phyloP scores from a whole-genome alignment of 495 filamentous ascomycete genomes.

The Haplographium delicatum region DNA sequence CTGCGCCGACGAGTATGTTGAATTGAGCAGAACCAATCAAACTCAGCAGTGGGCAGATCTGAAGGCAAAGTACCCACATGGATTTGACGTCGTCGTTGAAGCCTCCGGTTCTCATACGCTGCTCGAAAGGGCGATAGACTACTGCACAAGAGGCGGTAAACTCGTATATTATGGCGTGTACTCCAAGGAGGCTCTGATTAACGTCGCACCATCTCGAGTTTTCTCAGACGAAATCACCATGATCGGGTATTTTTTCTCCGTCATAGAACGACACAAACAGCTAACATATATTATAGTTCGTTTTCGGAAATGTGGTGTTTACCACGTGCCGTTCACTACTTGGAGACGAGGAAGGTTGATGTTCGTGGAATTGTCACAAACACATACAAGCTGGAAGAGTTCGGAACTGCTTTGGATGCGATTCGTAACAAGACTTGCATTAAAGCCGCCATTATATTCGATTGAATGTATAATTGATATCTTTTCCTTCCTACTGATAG shows the following conservation, averaged over 20 bases:
- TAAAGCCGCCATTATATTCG: slow-evolving; percentile 13
- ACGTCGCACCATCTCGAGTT: not conserved
- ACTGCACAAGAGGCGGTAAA: slow-evolving; percentile 10
- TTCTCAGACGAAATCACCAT: slow-evolving; percentile 11
- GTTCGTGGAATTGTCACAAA: slow-evolving; percentile 8
- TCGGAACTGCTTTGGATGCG: slow-evolving; percentile 7
- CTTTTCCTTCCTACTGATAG: not conserved
- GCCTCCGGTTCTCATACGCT: slow-evolving; percentile 11
- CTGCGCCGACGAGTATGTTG: slow-evolving; percentile 8
- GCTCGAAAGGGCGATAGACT: slow-evolving; percentile 10
- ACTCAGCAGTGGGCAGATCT: slow-evolving; percentile 8
- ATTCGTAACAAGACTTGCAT: slow-evolving; percentile 15
- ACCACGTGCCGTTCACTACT: slow-evolving; percentile 10
- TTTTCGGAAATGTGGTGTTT: slow-evolving; percentile 16
- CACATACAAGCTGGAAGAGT: slow-evolving; percentile 10
- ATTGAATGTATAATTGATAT: not conserved
- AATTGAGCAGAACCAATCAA: slow-evolving; percentile 1
- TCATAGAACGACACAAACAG: not conserved
- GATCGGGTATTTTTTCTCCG: not conserved
- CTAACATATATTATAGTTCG: slow-evolving; percentile 2
- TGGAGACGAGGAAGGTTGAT: slow-evolving; percentile 10
- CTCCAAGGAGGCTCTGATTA: slow-evolving; percentile 8
- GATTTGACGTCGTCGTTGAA: slow-evolving; percentile 12
- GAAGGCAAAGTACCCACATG: slow-evolving; percentile 12
- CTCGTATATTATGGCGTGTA: slow-evolving; percentile 12